Evolutionary conservation across 2,329 filamentous ascomycete species (phyloP).

Genomic region (Taxawa tesnikishii): DNA sequence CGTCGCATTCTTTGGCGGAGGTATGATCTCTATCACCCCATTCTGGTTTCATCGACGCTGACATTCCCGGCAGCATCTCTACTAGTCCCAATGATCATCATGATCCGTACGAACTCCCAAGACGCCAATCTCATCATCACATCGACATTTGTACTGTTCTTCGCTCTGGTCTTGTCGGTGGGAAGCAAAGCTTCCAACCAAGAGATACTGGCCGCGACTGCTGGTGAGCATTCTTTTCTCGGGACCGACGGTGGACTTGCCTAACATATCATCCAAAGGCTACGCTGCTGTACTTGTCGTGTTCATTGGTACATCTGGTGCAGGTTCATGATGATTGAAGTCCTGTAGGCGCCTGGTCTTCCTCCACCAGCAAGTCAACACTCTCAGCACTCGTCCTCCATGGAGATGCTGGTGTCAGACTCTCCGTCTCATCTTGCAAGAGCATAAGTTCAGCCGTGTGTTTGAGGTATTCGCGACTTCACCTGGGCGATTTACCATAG

Average conservation of each 20-base stretch:
- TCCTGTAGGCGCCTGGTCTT: no score
- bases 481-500: conserved; percentile 10
- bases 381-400: conserved; percentile 16
- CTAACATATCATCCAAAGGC: no score
- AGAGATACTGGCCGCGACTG: neutral
- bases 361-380: conserved; percentile 19
- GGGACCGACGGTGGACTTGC: no score
- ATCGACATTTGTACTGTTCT: neutral
- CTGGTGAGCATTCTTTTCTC: no score
- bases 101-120: neutral
- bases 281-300: neutral
- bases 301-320: neutral
- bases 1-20: neutral
- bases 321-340: neutral
- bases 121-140: neutral
- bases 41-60: no score
- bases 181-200: neutral
- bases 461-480: conserved; percentile 9
- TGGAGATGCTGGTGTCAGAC: conserved; percentile 10
- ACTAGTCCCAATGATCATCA: neutral
- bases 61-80: neutral
- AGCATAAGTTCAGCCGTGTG: conserved; percentile 9
- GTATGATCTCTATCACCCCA: neutral
- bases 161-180: neutral
- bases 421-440: conserved; percentile 9